These are phyloP conservation scores for Epichloe uncinata DNA, from an alignment of 2,329 filamentous ascomycete species.

Conservation along the genomic window DNA sequence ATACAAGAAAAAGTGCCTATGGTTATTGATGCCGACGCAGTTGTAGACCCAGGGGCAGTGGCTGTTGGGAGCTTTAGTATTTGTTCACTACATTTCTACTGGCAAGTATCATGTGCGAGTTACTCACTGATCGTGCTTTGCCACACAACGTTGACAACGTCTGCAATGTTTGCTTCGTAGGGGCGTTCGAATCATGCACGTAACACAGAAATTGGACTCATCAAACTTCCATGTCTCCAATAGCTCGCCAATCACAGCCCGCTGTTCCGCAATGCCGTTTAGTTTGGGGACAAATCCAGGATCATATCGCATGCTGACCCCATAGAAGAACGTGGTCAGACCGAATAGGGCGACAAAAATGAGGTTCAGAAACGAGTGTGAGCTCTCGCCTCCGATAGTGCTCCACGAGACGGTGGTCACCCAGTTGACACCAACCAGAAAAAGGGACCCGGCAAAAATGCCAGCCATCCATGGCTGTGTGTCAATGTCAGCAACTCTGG, in stretches of 20 bases:
- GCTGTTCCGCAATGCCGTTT: conserved; percentile 78
- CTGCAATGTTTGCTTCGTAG: conserved; percentile 93
- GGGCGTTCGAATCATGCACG: conserved; percentile 88
- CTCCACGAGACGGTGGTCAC: conserved; percentile 54
- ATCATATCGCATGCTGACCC: conserved; percentile 72
- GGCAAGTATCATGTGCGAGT: neutral
- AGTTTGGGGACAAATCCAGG: conserved; percentile 89
- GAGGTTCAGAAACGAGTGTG: conserved; percentile 65
- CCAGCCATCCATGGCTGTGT: conserved; percentile 76
- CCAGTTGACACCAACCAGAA: conserved; percentile 69
- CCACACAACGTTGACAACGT: conserved; percentile 80
- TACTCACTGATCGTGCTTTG: conserved; percentile 88
- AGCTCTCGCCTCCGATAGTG: conserved; percentile 14
- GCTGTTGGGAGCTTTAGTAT: conserved; percentile 29
- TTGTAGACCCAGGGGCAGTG: conserved; percentile 98
- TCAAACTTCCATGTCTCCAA: conserved; percentile 81
- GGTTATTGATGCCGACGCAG: conserved; percentile 89
- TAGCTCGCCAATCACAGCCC: conserved; percentile 76
- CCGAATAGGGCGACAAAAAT: conserved; percentile 51
- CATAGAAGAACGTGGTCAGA: conserved; percentile 75
- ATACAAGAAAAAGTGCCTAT: conserved; percentile 90
- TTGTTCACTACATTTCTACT: neutral
- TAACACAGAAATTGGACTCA: conserved; percentile 84
- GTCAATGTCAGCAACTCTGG: neutral
- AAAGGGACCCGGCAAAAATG: conserved; percentile 79